Evolutionary conservation across 192 early-diverging fungal species (phyloP).

Genomic region (Mortierella claussenii): DNA sequence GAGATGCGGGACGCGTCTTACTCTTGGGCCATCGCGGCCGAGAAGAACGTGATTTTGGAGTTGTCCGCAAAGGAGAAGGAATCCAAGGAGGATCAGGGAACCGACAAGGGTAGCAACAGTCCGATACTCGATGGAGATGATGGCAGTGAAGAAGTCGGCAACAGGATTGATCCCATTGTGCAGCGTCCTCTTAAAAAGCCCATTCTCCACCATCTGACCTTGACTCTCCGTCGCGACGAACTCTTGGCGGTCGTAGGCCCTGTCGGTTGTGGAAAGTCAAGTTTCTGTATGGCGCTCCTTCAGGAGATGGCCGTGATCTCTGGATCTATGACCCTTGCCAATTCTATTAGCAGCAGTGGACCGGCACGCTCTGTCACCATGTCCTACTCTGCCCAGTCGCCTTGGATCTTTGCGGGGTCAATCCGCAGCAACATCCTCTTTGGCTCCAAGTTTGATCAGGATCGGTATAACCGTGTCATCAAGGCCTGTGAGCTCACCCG

Average conservation of each 20-base stretch:
- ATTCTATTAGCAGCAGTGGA: neutral
- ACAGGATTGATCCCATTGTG: too few species aligned
- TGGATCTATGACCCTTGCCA: constrained; percentile 38
- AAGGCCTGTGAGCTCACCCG: constrained; percentile 64
- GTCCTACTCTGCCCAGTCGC: constrained; percentile 69
- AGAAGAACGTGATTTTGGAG: constrained; percentile 20
- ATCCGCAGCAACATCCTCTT: constrained; percentile 76
- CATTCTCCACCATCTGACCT: constrained; percentile 42
- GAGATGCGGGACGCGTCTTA: constrained; percentile 44
- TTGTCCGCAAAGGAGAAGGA: constrained; percentile 30
- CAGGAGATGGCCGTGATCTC: constrained; percentile 53
- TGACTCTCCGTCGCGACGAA: constrained; percentile 43
- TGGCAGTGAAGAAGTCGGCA: neutral
- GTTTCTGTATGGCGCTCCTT: constrained; percentile 55
- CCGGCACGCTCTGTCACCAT: constrained; percentile 19
- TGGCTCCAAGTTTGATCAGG: constrained; percentile 64
- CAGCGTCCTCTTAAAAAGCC: constrained; percentile 24
- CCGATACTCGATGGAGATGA: neutral
- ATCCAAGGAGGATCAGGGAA: neutral
- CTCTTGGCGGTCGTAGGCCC: constrained; percentile 53
- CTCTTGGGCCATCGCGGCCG: constrained; percentile 24
- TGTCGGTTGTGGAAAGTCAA: constrained; percentile 58
- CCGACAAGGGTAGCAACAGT: neutral
- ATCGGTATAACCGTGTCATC: constrained; percentile 63
- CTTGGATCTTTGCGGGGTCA: constrained; percentile 75